These are phyloP conservation scores for Pyrus communis DNA, from an alignment of 306 rosid genomes.

Conservation along the genomic window DNA sequence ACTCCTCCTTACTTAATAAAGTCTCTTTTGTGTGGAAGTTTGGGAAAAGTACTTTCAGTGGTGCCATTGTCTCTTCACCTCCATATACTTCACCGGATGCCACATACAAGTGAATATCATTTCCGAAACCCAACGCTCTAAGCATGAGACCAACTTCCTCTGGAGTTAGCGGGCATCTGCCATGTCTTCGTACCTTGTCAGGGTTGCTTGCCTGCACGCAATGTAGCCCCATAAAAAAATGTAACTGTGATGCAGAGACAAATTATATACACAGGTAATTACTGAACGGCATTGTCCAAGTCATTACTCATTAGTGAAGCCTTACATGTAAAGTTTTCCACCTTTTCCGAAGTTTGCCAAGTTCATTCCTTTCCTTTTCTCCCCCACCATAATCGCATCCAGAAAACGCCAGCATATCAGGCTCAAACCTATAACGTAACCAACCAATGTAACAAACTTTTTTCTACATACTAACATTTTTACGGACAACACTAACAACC, in stretches of 20 bases:
- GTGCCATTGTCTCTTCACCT: slow-evolving; percentile 70
- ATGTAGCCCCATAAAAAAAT: slow-evolving; percentile 7
- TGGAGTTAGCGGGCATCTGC: slow-evolving; percentile 95
- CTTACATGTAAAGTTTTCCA: slow-evolving; percentile 86
- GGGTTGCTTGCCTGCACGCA: slow-evolving; percentile 56
- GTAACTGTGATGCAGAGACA: slow-evolving; percentile 8
- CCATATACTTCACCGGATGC: slow-evolving; percentile 92
- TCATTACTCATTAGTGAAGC: slow-evolving; percentile 6
- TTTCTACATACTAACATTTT: not conserved
- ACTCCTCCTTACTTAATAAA: slow-evolving; percentile 55
- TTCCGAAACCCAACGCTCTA: slow-evolving; percentile 67
- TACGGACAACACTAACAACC: not conserved
- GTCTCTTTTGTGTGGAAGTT: slow-evolving; percentile 76
- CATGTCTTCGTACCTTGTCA: slow-evolving; percentile 70
- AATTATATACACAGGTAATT: not conserved
- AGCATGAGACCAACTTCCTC: slow-evolving; percentile 95
- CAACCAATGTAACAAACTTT: slow-evolving; percentile 15
- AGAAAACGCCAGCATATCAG: slow-evolving; percentile 97
- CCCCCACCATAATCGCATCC: slow-evolving; percentile 99
- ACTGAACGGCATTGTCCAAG: not conserved
- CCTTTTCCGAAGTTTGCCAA: slow-evolving; percentile 62
- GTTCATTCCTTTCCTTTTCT: slow-evolving; percentile 65
- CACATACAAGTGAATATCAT: slow-evolving; percentile 71
- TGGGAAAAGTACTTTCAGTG: slow-evolving; percentile 73
- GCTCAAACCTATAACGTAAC: slow-evolving; percentile 55